These are phyloP conservation scores for Wickerhamiella sergipiensis DNA, from an alignment of 805 yeast genomes.

Conservation along the genomic window DNA sequence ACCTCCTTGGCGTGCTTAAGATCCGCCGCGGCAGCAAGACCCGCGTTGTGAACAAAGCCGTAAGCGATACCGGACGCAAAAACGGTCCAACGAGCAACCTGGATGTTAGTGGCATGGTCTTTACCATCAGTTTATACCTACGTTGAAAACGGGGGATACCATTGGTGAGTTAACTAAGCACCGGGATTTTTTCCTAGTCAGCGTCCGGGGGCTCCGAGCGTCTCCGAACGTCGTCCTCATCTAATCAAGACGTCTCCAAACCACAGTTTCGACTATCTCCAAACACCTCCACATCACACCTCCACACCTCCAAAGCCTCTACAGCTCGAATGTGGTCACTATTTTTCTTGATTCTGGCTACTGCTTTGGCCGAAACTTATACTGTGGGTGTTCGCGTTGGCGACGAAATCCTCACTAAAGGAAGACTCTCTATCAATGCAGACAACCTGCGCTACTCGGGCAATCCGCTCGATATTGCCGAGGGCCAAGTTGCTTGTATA, in stretches of 20 bases:
- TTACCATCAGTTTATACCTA: conserved; percentile 4
- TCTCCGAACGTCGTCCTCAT: no score
- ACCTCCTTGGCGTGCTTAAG: conserved; percentile 44
- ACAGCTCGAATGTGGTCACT: background rate
- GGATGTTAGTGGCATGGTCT: conserved; percentile 5
- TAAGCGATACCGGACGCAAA: conserved; percentile 77
- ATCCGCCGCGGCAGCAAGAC: conserved; percentile 46
- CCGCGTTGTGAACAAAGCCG: conserved; percentile 76
- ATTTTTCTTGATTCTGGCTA: background rate
- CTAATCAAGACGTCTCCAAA: no score
- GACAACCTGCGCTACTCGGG: background rate
- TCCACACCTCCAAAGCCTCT: no score
- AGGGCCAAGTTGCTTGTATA: conserved; percentile 7
- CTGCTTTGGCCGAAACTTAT: background rate
- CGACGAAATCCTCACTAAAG: background rate
- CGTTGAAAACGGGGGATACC: conserved; percentile 19
- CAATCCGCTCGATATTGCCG: background rate
- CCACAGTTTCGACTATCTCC: no score
- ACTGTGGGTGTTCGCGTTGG: background rate
- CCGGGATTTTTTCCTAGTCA: background rate
- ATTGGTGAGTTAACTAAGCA: conserved; percentile 3
- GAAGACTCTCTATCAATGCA: background rate
- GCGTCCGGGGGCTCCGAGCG: no score
- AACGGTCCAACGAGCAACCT: conserved; percentile 88
- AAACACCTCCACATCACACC: no score